These are phyloP conservation scores for Coemansia sp. DNA, from an alignment of 192 early-diverging fungal genomes.

Conservation along the genomic window DNA sequence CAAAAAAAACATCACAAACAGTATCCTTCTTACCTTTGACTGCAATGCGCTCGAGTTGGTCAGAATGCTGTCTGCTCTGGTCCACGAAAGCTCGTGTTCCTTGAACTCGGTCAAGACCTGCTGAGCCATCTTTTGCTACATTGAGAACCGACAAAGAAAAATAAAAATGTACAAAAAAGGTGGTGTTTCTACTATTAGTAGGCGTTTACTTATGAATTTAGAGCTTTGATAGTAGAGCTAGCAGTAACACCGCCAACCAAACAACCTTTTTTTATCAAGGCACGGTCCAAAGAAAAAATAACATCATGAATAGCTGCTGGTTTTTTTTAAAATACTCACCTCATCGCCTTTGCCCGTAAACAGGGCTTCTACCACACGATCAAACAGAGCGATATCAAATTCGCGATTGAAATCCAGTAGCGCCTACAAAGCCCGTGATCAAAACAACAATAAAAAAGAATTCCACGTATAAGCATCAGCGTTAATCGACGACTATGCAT, in stretches of 20 bases:
- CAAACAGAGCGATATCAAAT: slow-evolving; percentile 81
- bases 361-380: slow-evolving; percentile 84
- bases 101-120: slow-evolving; percentile 88
- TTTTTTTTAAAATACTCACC: slow-evolving; percentile 59
- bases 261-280: no score
- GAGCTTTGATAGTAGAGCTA: not conserved
- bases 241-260: not conserved
- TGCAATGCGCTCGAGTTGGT: slow-evolving; percentile 71
- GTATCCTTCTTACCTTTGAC: slow-evolving; percentile 69
- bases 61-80: slow-evolving; percentile 87
- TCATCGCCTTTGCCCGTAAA: slow-evolving; percentile 71
- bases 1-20: not conserved
- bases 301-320: no score
- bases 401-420: slow-evolving; percentile 89
- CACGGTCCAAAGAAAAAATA: not conserved
- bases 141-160: not conserved
- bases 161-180: not conserved
- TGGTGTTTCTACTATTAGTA: not conserved
- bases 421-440: slow-evolving; percentile 35
- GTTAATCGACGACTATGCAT: not conserved
- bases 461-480: not conserved
- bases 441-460: slow-evolving; percentile 1
- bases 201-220: not conserved
- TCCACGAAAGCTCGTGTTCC: slow-evolving; percentile 95
- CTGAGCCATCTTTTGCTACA: slow-evolving; percentile 83